Percentiles rank a stretch among this genome's conserved stretches.
phyloP scores from a whole-genome alignment of 2,329 filamentous ascomycete species.

The Xylariales sp. region DNA sequence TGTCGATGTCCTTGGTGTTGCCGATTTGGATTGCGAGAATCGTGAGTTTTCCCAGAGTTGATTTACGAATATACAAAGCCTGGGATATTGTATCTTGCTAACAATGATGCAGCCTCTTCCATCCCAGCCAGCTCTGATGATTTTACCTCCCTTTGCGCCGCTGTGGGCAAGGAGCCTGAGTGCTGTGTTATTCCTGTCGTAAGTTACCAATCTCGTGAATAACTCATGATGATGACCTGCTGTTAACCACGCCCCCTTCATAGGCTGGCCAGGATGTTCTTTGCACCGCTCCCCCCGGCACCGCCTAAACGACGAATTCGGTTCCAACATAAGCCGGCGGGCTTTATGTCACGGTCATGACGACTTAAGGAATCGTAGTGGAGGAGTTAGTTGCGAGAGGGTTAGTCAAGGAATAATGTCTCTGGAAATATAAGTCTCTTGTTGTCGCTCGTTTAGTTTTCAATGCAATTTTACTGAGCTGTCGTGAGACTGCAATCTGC shows the following conservation, averaged over 20 bases:
- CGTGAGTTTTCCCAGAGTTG: not conserved
- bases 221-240: too few relatives aligned
- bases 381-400: not conserved
- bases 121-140: constrained; percentile 1
- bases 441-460: constrained; percentile 5
- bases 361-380: not conserved
- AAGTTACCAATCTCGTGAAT: too few relatives aligned
- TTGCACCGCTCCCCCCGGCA: not conserved
- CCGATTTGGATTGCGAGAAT: constrained; percentile 5
- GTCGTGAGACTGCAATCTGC: not conserved
- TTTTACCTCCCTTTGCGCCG: constrained; percentile 1
- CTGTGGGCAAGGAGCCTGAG: constrained; percentile 1
- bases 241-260: too few relatives aligned
- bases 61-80: not conserved
- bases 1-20: constrained; percentile 5
- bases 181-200: constrained; percentile 8
- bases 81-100: not conserved
- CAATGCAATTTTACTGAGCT: too few relatives aligned
- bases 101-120: not conserved
- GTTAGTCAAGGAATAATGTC: not conserved
- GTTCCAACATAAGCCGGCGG: not conserved
- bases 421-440: not conserved
- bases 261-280: constrained; percentile 7
- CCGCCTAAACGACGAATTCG: not conserved
- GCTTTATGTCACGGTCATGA: not conserved